phyloP scores from a whole-genome alignment of 306 rosid species.

The Inga oerstediana region DNA sequence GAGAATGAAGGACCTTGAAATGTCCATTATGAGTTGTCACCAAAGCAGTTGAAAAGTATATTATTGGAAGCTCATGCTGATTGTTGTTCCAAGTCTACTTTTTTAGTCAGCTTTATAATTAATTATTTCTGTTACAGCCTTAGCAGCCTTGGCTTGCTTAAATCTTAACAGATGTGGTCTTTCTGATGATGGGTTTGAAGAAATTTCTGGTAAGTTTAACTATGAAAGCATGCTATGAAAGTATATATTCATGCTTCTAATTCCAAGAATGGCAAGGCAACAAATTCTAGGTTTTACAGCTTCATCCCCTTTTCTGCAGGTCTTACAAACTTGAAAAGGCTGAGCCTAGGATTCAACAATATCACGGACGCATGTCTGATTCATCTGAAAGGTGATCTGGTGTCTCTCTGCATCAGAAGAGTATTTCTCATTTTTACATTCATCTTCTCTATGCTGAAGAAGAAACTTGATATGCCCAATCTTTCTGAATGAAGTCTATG shows the following conservation, averaged over 20 bases:
- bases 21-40: constrained; percentile 4
- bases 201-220: constrained; percentile 65
- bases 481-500: background rate
- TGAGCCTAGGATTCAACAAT: constrained; percentile 77
- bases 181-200: constrained; percentile 70
- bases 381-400: constrained; percentile 72
- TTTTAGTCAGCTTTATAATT: constrained; percentile 6
- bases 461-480: constrained; percentile 16
- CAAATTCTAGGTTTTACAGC: constrained; percentile 21
- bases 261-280: constrained; percentile 15
- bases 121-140: constrained; percentile 46
- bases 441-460: constrained; percentile 23
- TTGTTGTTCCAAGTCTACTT: constrained; percentile 20
- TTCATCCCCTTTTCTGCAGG: constrained; percentile 54
- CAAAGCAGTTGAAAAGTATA: background rate
- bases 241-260: constrained; percentile 24
- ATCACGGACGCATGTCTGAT: constrained; percentile 73
- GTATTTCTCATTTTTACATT: constrained; percentile 17
- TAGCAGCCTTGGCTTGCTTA: constrained; percentile 63
- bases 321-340: constrained; percentile 67
- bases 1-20: constrained; percentile 26
- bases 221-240: background rate
- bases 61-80: constrained; percentile 27
- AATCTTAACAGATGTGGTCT: constrained; percentile 85
- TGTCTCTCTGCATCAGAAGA: constrained; percentile 11